Base-by-base conservation (phyloP, 2,329 filamentous ascomycete species). In the Mollisiaceae sp. region DNA sequence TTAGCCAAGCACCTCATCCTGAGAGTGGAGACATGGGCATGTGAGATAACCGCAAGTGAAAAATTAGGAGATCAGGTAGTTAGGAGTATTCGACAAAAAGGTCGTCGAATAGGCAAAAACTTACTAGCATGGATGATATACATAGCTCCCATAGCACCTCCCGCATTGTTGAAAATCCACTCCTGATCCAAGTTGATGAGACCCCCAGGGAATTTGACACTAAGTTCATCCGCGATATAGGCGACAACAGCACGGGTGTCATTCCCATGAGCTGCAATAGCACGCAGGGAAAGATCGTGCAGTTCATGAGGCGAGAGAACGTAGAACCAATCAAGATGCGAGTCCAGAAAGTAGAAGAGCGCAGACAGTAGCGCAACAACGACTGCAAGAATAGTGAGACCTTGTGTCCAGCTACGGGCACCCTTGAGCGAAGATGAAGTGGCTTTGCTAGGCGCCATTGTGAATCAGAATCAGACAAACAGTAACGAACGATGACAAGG, bases 151-250 rank as follows among this genome's bases (percentile, higher is more conserved):
- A 96, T 97, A 60, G 92, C 92, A 69, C 93, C 93, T 60, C 93
- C 93, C 60, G 92, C 92, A 75, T 96, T 96, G 83, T 96, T 97
- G 75, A 97, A 94, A 55, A 96, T 84, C 92, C 92, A 97, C 78
- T 94, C 90, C 80, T 94, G 87, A 65, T 90, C 81, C 63, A 86
- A 76, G 80, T 91, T 93, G 75, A 94, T 75, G 78, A 92, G 80
- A 54, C 79, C 77, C 36, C 73, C 74, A 39, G 73, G 74, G 43
- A 80, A 67, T 69, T 83, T 84, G 71, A 81, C 80, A 71, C 82
- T 81, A 63, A 96, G 83, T 79, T 92, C 89, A 66, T 80, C 75
- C 60, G 92, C 87, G 71, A 96, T 93, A 79, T 85, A 88, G 69
- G 83, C 76, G 66, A 93, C 90, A 11, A 93, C 85, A 63, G 82